Base-by-base conservation (phyloP, 2,329 filamentous ascomycete genomes). In the Aspergillus neoniger region DNA sequence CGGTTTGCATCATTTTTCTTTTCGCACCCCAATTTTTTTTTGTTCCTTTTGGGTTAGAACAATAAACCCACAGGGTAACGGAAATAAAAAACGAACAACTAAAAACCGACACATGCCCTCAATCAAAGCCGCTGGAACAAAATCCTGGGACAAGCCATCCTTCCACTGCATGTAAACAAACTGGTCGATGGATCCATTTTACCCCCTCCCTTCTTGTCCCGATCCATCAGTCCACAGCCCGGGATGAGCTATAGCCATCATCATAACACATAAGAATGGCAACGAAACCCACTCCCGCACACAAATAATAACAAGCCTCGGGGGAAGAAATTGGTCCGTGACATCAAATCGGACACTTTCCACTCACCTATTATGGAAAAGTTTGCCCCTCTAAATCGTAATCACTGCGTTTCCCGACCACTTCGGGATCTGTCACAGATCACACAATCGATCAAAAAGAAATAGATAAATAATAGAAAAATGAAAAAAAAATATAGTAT, bases 171-270 rank as follows among this genome's bases (percentile, higher is more conserved):
- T 43, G 52, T 30, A 39, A 55, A 55, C 52, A 41, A 41, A 55
- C 52, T 44, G 52, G 52, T 55, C 36, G 52, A 55, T 55, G 52
- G 52, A 38, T 25, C 52, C 32, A 30, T 30, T 36, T 6, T 36
- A 12, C 32, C 32, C 32, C 32, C 32, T 36, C 32, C 32, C 32
- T 14, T 36, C 32, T 36, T 14, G 32, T 36, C 38, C n/a, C 36
- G 52, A 55, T 55, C 52, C 52, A 41, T 55, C 52, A 39, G 52
- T 55, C 52, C 52, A 55, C 52, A 55, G 44, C 38, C 36, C 36
- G 52, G 52, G 6, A 25, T 55, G 41, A 41, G 36, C 25, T 44
- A 55, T 55, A 25, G 38, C 41, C 38, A 55, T 25, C 36, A 41
- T 51, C 44, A 51, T 38, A 51, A 28, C 43, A 44, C 23, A 55